Percentiles rank a stretch among this genome's conserved stretches.
Conservation (phyloP, 306 rosid species). For the Clitoria ternatea region DNA sequence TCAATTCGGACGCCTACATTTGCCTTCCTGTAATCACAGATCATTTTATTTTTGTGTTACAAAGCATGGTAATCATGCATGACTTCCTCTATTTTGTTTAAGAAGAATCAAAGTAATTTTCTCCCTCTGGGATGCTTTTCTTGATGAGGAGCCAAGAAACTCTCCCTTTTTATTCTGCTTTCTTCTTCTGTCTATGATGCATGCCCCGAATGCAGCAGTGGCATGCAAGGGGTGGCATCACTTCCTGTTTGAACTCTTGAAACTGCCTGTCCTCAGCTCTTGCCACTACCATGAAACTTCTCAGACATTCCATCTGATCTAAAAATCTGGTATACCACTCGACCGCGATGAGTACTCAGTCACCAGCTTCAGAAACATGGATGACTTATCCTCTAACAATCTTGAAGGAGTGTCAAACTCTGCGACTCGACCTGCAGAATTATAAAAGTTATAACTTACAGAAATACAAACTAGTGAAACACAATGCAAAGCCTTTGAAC, state of each 20-base stretch:
- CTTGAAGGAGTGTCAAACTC: slow-evolving; percentile 81
- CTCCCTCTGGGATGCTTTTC: slow-evolving; percentile 30
- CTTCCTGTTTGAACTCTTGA: slow-evolving; percentile 19
- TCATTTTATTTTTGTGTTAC: slow-evolving; percentile 35
- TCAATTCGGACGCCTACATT: slow-evolving; percentile 30
- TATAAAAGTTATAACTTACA: neutral
- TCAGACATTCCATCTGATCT: slow-evolving; percentile 34
- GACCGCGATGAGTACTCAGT: slow-evolving; percentile 86
- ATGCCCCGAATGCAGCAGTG: slow-evolving; percentile 41
- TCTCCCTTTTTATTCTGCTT: slow-evolving; percentile 8
- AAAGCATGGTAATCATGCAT: slow-evolving; percentile 43
- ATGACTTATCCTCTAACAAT: slow-evolving; percentile 84
- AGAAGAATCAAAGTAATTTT: slow-evolving; percentile 33
- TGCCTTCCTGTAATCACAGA: slow-evolving; percentile 36
- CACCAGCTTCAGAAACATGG: slow-evolving; percentile 93
- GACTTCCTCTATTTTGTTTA: slow-evolving; percentile 32
- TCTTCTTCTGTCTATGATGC: slow-evolving; percentile 13
- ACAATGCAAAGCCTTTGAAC: neutral
- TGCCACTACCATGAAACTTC: slow-evolving; percentile 28
- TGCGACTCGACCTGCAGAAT: slow-evolving; percentile 67
- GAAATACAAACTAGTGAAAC: neutral
- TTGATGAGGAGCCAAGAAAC: slow-evolving; percentile 20
- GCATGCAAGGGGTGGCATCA: slow-evolving; percentile 34
- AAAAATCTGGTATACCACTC: slow-evolving; percentile 72
- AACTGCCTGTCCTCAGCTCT: slow-evolving; percentile 34